Evolutionary conservation across 257 asterid species (phyloP), one percentile per base, ranked within the genome.

Genomic region (Nicotiana noctiflora): DNA sequence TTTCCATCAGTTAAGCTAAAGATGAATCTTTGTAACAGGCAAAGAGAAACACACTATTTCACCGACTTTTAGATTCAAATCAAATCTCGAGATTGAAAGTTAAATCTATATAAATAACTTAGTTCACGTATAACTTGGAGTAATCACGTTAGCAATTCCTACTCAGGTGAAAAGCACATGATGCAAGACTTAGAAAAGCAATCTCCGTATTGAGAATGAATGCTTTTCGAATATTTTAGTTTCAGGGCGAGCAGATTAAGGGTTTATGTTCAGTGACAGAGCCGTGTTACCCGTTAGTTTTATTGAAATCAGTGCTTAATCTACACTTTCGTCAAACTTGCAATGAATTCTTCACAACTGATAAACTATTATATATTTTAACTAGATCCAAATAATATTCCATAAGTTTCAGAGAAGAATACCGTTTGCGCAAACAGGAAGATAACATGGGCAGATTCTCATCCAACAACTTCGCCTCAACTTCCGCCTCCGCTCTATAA

Each of bases 401-500:
- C 19, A 8, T 8, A 46, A 74, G 61, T 23, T 72, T 49, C 78
- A 46, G 78, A 21, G 40, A 72, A 32, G 19, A 70, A 70, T 44
- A 19, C 77, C 77, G 3, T 70, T 40, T 0, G 59, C 59, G 21
- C 77, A 12, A 8, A 40, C 2, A 40, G 46, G 46, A 40, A 40
- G 46, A 40, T 40, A 40, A 40, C 46, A 40, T 2, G 46, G 46
- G 52, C 19, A 95, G 88, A 79, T 95, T 93, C 80, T 95, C 99
- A 84, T 95, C 97, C 34, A 88, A 80, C 46, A 95, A 62, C 46
- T 90, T 98, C 18, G 89, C 85, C n/a, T 95, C 95, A 1, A 87
- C 86, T 53, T 2, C 52, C 55, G 27, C 55, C 37, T 23, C 6
- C 49, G 81, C 81, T 40, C 83, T 25, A 18, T 77, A 13, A 59